Percentiles rank a stretch among this genome's conserved stretches.
phyloP scores from a whole-genome alignment of 352 stramenopile genomes.

The Pythium myriotylum region DNA sequence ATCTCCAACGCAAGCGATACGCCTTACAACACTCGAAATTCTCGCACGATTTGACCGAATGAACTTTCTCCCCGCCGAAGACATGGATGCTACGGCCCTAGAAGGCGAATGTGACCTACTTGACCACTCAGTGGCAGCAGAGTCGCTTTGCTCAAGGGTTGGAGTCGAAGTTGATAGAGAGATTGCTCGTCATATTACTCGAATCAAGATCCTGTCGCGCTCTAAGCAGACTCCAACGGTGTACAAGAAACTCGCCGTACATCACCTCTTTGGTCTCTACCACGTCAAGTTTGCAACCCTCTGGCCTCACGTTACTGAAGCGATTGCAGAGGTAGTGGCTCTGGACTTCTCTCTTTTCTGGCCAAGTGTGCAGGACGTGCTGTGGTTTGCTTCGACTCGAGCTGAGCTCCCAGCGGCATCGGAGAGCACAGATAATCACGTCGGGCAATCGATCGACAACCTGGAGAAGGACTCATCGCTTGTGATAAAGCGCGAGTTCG shows the following conservation, averaged over 20 bases:
- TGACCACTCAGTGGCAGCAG: slow-evolving; percentile 67
- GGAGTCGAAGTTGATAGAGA: slow-evolving; percentile 84
- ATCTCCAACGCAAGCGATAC: slow-evolving; percentile 65
- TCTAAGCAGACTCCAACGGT: slow-evolving; percentile 71
- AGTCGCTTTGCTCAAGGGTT: slow-evolving; percentile 52
- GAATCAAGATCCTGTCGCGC: slow-evolving; percentile 75
- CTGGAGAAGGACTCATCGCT: slow-evolving; percentile 17
- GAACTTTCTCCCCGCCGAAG: slow-evolving; percentile 38
- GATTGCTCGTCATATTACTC: slow-evolving; percentile 75
- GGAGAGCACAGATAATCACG: slow-evolving; percentile 8
- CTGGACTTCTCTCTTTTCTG: slow-evolving; percentile 70
- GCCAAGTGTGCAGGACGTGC: slow-evolving; percentile 55
- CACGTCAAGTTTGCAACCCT: slow-evolving; percentile 90
- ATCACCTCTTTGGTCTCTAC: slow-evolving; percentile 81
- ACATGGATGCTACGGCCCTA: slow-evolving; percentile 42
- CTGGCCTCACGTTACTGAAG: slow-evolving; percentile 79
- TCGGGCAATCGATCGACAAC: slow-evolving; percentile 14
- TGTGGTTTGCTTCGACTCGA: slow-evolving; percentile 44
- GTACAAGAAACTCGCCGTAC: slow-evolving; percentile 79
- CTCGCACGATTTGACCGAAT: slow-evolving; percentile 53
- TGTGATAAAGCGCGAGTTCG: slow-evolving; percentile 42
- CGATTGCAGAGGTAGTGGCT: slow-evolving; percentile 56
- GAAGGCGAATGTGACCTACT: slow-evolving; percentile 68
- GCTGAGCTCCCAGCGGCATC: slow-evolving; percentile 14
- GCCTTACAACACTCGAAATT: slow-evolving; percentile 71